Evolutionary conservation across 139 green algal genomes (phyloP), one percentile per base, ranked within the genome.

Genomic region (Yamagishiella unicocca): DNA sequence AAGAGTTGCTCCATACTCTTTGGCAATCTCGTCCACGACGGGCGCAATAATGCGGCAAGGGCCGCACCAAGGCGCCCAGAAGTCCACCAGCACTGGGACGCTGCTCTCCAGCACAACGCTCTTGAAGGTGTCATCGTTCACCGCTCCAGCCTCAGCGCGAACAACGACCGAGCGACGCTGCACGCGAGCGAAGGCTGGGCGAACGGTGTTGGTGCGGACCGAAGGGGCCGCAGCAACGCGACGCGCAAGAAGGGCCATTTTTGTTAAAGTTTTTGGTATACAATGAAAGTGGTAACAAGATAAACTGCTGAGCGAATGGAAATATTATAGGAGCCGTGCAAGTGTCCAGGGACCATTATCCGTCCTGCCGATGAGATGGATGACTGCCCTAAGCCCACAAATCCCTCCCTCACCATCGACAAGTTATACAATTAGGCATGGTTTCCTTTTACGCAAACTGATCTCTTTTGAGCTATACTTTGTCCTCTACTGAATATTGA

Each of bases 81-180:
- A 99, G 89, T 99, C 97, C n/a, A 99, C 95, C 33, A 99, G 80
- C 72, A 99, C 97, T 1, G 97, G 97, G n/a, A 98, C 88, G 10
- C 76, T 67, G 40, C 78, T 95, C 75, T 98, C 91, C 33, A 99
- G 92, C 38, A 99, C 97, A 17, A 96, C 70, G 77, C 95, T 90
- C 73, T 99, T 92, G 80, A 96, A 99, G 38, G 92, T 97, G 22
- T 54, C 72, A 71, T 99, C 97, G 35, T 91, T 99, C 40, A 98
- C 97, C 27, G 91, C 70, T 6, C 88, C 89, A 61, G 94, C 93
- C 82, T 87, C 82, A 42, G 82, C 82, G 12, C 82, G 82, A 7
- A 80, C 82, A 53, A 87, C 67, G 10, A 87, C 53, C 1, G 46
- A 72, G 10, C 82, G 82, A 35, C 82, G 82, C 17, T 67, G 82